Percentiles rank a stretch among this genome's conserved stretches.
Conservation (phyloP, 177 flowering plant species). For the Vitis hybrid region DNA sequence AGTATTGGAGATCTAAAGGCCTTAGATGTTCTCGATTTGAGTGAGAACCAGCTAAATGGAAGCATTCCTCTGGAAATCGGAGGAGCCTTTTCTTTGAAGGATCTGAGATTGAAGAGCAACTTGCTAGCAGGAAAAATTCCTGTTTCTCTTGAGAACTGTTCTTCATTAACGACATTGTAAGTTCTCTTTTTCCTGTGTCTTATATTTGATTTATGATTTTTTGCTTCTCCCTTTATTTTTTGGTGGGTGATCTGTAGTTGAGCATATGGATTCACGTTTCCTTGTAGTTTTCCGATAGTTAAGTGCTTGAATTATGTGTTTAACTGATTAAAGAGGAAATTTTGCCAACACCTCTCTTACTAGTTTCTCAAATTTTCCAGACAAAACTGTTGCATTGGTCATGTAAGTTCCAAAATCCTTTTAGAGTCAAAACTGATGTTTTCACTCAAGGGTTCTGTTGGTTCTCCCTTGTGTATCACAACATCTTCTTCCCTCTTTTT, state of each 20-base stretch:
- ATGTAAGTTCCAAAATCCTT: background rate
- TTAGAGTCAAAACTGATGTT: background rate
- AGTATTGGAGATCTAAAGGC: conserved; percentile 64
- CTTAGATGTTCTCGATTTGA: conserved; percentile 58
- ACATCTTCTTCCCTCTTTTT: background rate
- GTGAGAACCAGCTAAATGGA: conserved; percentile 64
- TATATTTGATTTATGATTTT: background rate
- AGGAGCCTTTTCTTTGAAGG: conserved; percentile 54
- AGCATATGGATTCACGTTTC: background rate
- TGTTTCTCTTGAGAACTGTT: conserved; percentile 55
- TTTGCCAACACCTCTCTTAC: background rate
- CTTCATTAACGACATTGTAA: conserved; percentile 60
- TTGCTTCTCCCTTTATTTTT: background rate
- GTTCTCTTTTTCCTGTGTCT: conserved; percentile 22
- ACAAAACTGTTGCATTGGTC: background rate
- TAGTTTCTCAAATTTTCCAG: background rate
- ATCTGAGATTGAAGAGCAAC: conserved; percentile 54
- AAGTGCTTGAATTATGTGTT: background rate
- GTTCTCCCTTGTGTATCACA: background rate
- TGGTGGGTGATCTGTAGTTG: background rate
- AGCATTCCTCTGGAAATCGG: conserved; percentile 76
- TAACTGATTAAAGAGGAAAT: background rate
- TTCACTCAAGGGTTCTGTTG: background rate
- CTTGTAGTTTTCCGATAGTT: background rate
- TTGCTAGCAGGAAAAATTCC: conserved; percentile 58